Evolutionary conservation across 1,284 basidiomycete genomes (phyloP).

Genomic region (Heliocybe sulcata): DNA sequence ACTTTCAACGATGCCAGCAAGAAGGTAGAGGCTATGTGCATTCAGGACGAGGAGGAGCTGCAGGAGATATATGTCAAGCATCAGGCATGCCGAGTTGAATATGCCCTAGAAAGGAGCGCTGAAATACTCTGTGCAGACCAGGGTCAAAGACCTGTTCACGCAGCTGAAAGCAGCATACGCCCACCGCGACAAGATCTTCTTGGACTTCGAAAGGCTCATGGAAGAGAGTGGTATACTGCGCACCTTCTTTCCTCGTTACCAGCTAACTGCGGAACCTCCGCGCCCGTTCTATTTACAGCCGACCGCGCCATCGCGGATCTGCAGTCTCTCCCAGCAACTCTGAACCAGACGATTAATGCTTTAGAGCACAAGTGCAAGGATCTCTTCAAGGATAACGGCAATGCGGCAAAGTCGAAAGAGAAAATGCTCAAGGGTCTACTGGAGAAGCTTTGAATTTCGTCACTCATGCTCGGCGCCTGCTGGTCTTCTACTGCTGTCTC

Average conservation of each 20-base stretch:
- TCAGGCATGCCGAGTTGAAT: slow-evolving; percentile 23
- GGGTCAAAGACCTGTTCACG: slow-evolving; percentile 23
- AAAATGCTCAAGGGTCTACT: slow-evolving; percentile 26
- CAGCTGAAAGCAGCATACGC: slow-evolving; percentile 38
- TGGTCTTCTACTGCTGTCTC: neutral
- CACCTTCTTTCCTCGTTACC: slow-evolving; percentile 3
- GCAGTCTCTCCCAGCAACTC: slow-evolving; percentile 31
- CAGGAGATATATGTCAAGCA: slow-evolving; percentile 28
- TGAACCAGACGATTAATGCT: slow-evolving; percentile 33
- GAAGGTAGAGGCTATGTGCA: slow-evolving; percentile 34
- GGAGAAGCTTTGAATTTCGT: slow-evolving; percentile 14
- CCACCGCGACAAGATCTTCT: slow-evolving; percentile 38
- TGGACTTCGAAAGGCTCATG: slow-evolving; percentile 31
- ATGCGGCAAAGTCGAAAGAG: slow-evolving; percentile 23
- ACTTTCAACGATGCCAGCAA: slow-evolving; percentile 49
- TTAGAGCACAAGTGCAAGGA: slow-evolving; percentile 38
- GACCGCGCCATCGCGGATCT: slow-evolving; percentile 26
- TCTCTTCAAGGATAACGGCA: slow-evolving; percentile 31
- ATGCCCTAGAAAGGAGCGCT: slow-evolving; percentile 6
- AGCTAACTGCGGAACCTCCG: neutral
- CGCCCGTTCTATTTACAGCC: slow-evolving; percentile 17
- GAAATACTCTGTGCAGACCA: slow-evolving; percentile 18
- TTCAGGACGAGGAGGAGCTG: slow-evolving; percentile 35
- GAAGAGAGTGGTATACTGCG: slow-evolving; percentile 33
- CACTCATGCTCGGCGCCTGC: neutral